Evolutionary conservation across 768 basidiomycete species (phyloP), one percentile per base, ranked within the genome.

Genomic region (Podaxis pistillaris): DNA sequence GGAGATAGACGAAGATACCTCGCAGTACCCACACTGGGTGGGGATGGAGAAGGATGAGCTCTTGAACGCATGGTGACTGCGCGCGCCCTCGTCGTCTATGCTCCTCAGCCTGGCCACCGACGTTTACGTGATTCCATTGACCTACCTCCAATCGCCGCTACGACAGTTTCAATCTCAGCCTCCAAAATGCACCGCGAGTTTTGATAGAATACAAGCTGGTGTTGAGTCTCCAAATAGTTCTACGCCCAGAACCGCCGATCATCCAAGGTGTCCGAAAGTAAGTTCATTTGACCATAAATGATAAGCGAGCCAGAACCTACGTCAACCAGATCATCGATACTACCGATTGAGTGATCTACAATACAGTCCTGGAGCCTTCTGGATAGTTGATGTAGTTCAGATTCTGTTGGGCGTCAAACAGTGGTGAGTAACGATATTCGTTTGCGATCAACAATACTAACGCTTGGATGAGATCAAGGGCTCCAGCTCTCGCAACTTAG

Each of bases 41-140:
- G 93, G 92, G 56, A 94, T 92, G 17, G 91, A 91, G 74, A 94
- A 94, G 1, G 90, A 86, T 2, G 92, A 87, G 65, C 87, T 87
- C 76, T 94, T 94, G 80, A 94, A 94, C 30, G 83, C 77, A 72
- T 94, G 93, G 2, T 89, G 91, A 57, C 74, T 79, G 66, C 85
- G 83, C 11, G 78, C 81, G 30, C 93, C 93, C 68, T 87, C 82
- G 68, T 94, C 93, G 67, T 84, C 93, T 94, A 67, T 47, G 37
- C 54, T 41, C 37, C 65, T 28, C 15, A 53, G 51, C 54, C 26
- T 15, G 53, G 50, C 22, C 33, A 33, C 33, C 24, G 54, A 40
- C n/a, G 36, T 19, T 38, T 50, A 62, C 55, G 44, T 12, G 56
- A 24, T 54, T 33, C 22, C 2, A 37, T 37, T 40, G 28, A 71